These are phyloP conservation scores for Pisolithus microcarpus DNA, from an alignment of 768 basidiomycete genomes.

Conservation along the genomic window DNA sequence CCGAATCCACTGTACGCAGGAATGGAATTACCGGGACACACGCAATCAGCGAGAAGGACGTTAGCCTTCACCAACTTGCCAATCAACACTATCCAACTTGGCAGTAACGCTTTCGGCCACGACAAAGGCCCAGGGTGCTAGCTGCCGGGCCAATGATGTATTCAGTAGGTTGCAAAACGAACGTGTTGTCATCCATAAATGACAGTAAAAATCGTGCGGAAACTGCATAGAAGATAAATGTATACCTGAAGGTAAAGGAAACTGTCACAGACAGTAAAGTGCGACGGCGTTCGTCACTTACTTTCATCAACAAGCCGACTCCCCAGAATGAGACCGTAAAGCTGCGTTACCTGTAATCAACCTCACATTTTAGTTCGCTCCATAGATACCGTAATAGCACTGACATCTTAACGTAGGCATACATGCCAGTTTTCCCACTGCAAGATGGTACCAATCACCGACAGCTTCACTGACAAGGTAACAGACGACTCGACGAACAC, in stretches of 20 bases:
- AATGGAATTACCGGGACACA: conserved; percentile 49
- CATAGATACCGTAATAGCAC: too few species aligned
- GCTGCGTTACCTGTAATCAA: conserved; percentile 49
- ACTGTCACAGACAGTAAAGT: neutral
- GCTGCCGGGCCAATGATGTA: conserved; percentile 67
- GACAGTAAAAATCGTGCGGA: neutral
- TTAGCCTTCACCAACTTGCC: conserved; percentile 58
- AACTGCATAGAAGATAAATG: neutral
- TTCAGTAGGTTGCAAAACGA: conserved; percentile 65
- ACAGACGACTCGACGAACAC: too few species aligned
- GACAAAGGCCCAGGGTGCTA: conserved; percentile 57
- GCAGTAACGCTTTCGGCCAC: conserved; percentile 64
- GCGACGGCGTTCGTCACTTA: conserved; percentile 20
- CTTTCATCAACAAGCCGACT: conserved; percentile 63
- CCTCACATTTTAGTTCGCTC: too few species aligned
- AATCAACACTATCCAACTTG: conserved; percentile 70
- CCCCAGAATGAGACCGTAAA: conserved; percentile 53
- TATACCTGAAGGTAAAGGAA: conserved; percentile 38
- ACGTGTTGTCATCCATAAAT: conserved; percentile 29
- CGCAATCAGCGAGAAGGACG: neutral
- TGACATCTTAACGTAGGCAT: too few species aligned
- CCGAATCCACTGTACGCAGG: conserved; percentile 67
- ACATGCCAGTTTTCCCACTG: too few species aligned
- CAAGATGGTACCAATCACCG: too few species aligned
- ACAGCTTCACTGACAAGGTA: too few species aligned